Conservation (phyloP, 345 rosid genomes). For the Lumnitzera littorea region DNA sequence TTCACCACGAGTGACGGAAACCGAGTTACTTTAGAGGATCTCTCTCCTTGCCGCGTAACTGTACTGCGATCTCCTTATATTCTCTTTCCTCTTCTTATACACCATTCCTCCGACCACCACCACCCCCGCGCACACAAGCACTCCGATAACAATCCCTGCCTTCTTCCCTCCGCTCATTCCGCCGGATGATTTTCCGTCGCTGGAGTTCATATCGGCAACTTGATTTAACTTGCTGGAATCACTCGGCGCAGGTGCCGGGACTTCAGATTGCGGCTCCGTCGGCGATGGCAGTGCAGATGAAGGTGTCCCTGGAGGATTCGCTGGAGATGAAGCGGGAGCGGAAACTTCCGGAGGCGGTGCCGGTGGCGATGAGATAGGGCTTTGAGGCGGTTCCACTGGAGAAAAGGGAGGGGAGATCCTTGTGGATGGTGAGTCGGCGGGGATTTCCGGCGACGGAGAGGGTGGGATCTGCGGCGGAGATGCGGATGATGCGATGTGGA, state of each 20-base stretch:
- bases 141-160: conserved; percentile 15
- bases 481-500: conserved; percentile 8
- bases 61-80: conserved; percentile 18
- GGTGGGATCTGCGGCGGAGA: conserved; percentile 12
- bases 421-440: neutral
- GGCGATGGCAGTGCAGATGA: conserved; percentile 11
- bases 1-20: too few relatives aligned
- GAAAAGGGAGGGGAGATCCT: neutral
- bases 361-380: conserved; percentile 9
- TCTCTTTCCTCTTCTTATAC: conserved; percentile 20
- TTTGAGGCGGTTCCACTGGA: conserved; percentile 6
- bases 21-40: conserved; percentile 4
- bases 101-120: conserved; percentile 10
- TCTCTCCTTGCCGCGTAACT: conserved; percentile 14
- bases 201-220: neutral
- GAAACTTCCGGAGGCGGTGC: conserved; percentile 12
- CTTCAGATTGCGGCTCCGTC: conserved; percentile 1
- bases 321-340: conserved; percentile 9
- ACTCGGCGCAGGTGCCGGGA: conserved; percentile 8
- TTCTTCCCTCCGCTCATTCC: conserved; percentile 20
- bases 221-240: conserved; percentile 1
- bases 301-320: neutral
- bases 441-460: neutral
- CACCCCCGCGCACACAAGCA: conserved; percentile 6
- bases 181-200: conserved; percentile 7